A percentile compares a stretch with the other conserved stretches of the same genome.
Evolutionary conservation across 768 basidiomycete species (phyloP).

Genomic region (Tricholoma furcatifolium): DNA sequence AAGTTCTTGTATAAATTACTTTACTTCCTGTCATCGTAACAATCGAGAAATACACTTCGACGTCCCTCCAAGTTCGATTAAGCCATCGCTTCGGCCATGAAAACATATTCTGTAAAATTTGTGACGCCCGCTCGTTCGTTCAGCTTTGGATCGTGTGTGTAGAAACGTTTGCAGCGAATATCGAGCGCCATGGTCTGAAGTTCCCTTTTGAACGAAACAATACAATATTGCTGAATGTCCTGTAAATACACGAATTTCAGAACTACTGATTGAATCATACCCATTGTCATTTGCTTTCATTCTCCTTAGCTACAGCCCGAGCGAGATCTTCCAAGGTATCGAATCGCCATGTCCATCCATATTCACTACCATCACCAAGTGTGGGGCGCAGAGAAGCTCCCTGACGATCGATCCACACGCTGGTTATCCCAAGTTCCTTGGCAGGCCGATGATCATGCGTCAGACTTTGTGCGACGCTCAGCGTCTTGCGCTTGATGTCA

Average conservation of each 20-base stretch:
- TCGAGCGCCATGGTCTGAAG: constrained; percentile 30
- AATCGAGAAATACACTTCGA: background rate
- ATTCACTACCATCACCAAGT: constrained; percentile 25
- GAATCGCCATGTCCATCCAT: constrained; percentile 51
- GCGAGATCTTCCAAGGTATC: constrained; percentile 61
- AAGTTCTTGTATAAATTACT: no score
- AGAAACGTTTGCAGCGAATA: constrained; percentile 30
- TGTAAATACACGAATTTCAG: no score
- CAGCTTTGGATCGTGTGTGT: constrained; percentile 14
- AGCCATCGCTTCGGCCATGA: constrained; percentile 33
- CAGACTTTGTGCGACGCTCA: constrained; percentile 69
- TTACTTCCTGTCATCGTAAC: no score
- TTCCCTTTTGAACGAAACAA: constrained; percentile 31
- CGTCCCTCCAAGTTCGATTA: constrained; percentile 39
- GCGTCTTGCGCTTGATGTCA: constrained; percentile 44
- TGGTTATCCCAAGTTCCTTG: constrained; percentile 49
- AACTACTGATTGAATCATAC: background rate
- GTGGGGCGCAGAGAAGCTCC: constrained; percentile 41
- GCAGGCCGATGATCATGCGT: constrained; percentile 68
- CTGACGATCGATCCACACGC: constrained; percentile 67
- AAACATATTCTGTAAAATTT: constrained; percentile 40
- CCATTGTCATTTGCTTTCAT: background rate
- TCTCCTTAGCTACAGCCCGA: constrained; percentile 50
- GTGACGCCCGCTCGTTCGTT: constrained; percentile 41
- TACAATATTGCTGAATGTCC: no score